A percentile compares a stretch with the other conserved stretches of the same genome.
These are phyloP conservation scores for Termitomyces sp. DNA, from an alignment of 768 basidiomycete species.

Conservation along the genomic window DNA sequence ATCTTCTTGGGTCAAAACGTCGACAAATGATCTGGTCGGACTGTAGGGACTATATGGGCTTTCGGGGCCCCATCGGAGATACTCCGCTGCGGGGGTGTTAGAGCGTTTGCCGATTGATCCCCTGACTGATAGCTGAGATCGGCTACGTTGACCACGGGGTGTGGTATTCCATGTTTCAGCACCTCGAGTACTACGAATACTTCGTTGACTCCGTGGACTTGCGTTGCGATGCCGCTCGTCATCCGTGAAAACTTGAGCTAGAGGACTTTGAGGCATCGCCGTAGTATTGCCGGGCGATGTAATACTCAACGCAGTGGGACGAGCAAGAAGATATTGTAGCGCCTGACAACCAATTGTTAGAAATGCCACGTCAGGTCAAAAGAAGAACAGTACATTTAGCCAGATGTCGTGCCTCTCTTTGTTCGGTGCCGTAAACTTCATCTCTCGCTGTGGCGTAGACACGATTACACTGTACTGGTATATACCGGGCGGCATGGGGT, in stretches of 20 bases:
- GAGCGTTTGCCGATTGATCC: slow-evolving; percentile 80
- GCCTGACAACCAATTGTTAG: slow-evolving; percentile 46
- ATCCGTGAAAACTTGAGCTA: slow-evolving; percentile 41
- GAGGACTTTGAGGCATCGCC: slow-evolving; percentile 41
- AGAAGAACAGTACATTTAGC: slow-evolving; percentile 56
- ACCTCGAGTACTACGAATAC: slow-evolving; percentile 50
- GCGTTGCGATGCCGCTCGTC: slow-evolving; percentile 44
- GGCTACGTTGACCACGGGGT: slow-evolving; percentile 70
- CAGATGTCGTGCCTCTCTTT: slow-evolving; percentile 97
- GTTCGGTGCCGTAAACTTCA: slow-evolving; percentile 96
- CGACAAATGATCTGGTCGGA: slow-evolving; percentile 64
- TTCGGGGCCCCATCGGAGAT: slow-evolving; percentile 75
- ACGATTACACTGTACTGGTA: slow-evolving; percentile 92
- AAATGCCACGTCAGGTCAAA: slow-evolving; percentile 2
- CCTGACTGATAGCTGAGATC: slow-evolving; percentile 69
- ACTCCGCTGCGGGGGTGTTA: slow-evolving; percentile 90
- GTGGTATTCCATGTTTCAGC: slow-evolving; percentile 71
- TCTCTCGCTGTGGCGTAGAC: slow-evolving; percentile 89
- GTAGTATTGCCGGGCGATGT: slow-evolving; percentile 32
- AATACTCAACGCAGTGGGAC: slow-evolving; percentile 45
- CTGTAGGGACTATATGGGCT: slow-evolving; percentile 77
- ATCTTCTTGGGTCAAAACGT: slow-evolving; percentile 39
- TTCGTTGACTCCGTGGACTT: slow-evolving; percentile 74
- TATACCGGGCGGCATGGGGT: slow-evolving; percentile 92
- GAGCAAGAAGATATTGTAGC: slow-evolving; percentile 81